Evolutionary conservation across 257 asterid genomes (phyloP).

Genomic region (Vinca minor): DNA sequence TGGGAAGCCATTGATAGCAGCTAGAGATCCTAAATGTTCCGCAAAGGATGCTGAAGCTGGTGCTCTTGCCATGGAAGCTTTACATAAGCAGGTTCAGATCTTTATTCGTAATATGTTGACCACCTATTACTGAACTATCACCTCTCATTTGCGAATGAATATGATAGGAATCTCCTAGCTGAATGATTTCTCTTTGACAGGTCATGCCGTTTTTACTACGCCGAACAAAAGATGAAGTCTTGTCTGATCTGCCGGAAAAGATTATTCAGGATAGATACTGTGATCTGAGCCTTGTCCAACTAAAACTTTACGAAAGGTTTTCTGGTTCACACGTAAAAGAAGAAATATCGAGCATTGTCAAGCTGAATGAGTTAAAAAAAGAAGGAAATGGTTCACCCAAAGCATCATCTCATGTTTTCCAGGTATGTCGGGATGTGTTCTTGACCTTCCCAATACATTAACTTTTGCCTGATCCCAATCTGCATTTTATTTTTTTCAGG

Average conservation of each 20-base stretch:
- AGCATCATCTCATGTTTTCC: conserved; percentile 96
- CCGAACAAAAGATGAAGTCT: conserved; percentile 92
- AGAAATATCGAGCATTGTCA: conserved; percentile 78
- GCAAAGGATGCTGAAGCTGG: conserved; percentile 98
- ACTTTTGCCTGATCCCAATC: conserved; percentile 21
- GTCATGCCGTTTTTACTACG: conserved; percentile 98
- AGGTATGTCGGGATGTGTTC: conserved; percentile 38
- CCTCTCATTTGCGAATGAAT: neutral
- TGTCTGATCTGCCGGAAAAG: conserved; percentile 96
- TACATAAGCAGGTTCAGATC: conserved; percentile 83
- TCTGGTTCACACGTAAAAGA: conserved; percentile 89
- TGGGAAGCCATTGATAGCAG: conserved; percentile 88
- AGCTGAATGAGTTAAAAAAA: conserved; percentile 52
- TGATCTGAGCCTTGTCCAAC: conserved; percentile 90
- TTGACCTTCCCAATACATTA: conserved; percentile 5
- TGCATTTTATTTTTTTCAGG: conserved; percentile 43
- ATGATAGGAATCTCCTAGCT: conserved; percentile 9
- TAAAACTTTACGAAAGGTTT: conserved; percentile 80
- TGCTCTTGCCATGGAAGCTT: conserved; percentile 96
- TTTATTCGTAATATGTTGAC: neutral
- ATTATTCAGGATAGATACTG: conserved; percentile 98
- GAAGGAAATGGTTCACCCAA: conserved; percentile 45
- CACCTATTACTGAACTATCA: neutral
- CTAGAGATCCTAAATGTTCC: conserved; percentile 94
- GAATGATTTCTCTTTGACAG: conserved; percentile 37